These are phyloP conservation scores for Penicillium thymicola DNA, from an alignment of 2,329 filamentous ascomycete species.

Conservation along the genomic window DNA sequence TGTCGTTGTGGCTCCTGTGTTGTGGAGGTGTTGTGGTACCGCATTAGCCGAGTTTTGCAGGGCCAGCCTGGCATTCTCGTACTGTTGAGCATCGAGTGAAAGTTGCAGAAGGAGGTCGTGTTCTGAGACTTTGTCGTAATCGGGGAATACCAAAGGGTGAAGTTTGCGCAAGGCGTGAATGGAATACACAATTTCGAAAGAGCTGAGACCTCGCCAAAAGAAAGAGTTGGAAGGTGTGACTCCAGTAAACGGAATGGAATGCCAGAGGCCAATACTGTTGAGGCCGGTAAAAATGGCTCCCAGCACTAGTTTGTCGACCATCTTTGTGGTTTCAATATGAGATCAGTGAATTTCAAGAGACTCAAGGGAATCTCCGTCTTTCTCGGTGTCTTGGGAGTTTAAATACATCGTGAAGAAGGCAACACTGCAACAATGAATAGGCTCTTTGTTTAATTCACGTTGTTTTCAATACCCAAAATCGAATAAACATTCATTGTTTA, in stretches of 20 bases:
- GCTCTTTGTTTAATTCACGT: background rate
- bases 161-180: background rate
- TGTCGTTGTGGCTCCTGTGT: background rate
- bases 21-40: background rate
- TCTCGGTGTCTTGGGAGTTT: conserved; percentile 1
- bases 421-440: background rate
- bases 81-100: background rate
- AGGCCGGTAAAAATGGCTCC: background rate
- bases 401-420: background rate
- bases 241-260: background rate
- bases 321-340: background rate
- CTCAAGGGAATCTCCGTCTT: background rate
- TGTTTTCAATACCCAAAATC: background rate
- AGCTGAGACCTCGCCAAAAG: background rate
- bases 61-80: background rate
- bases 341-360: background rate
- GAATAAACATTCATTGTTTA: background rate
- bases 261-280: background rate
- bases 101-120: background rate
- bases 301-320: background rate
- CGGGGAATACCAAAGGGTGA: background rate
- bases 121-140: background rate
- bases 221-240: background rate
- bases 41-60: background rate
- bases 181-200: background rate